Evolutionary conservation across 208 protist genomes (phyloP).

Genomic region (Trypanosoma melophagium): DNA sequence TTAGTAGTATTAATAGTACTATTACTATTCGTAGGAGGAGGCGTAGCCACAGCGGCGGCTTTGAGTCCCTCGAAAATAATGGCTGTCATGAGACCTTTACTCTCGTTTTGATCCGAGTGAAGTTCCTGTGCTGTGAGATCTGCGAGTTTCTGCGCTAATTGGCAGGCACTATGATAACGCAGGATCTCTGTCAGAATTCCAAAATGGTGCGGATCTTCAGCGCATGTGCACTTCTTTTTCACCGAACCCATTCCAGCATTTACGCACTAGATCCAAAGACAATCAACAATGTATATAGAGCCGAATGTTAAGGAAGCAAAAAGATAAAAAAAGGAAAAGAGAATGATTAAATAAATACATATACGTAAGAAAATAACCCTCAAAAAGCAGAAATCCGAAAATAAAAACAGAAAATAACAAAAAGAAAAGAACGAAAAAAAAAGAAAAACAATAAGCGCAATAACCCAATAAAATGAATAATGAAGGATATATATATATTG

Average conservation of each 20-base stretch:
- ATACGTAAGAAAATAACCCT: no score
- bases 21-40: no score
- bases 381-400: no score
- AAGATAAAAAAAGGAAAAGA: no score
- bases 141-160: background rate
- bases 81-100: conserved; percentile 32
- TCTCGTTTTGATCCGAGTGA: conserved; percentile 1
- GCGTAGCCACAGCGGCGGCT: background rate
- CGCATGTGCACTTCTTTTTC: background rate
- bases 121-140: conserved; percentile 5
- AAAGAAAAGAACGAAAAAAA: background rate
- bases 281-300: no score
- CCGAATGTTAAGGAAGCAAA: no score
- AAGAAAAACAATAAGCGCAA: no score
- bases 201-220: background rate
- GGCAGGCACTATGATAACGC: conserved; percentile 14
- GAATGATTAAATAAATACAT: no score
- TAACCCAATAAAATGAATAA: background rate
- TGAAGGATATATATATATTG: no score
- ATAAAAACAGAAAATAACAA: background rate
- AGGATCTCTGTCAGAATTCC: conserved; percentile 19
- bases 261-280: no score
- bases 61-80: conserved; percentile 46
- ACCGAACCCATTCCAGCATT: background rate
- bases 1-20: no score